Base-by-base conservation (phyloP, 2,329 filamentous ascomycete species). In the Ilyonectria robusta region DNA sequence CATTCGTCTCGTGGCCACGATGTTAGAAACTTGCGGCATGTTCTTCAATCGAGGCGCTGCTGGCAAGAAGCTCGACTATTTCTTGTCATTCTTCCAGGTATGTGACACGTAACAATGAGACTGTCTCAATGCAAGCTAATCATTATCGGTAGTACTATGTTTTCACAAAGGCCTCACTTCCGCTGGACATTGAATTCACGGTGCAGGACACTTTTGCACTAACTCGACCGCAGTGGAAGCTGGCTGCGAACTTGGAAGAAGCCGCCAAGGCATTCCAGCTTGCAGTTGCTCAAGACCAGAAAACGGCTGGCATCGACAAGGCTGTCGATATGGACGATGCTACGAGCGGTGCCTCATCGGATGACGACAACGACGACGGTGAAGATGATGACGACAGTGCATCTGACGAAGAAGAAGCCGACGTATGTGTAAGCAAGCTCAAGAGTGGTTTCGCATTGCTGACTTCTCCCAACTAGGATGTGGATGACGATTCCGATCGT, bases 31-130 rank as follows among this genome's bases (percentile, higher is more conserved):
- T 1, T 98, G 95, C 72, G 96, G 97, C 61, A 92, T 97, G 80
- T 99, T 95, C 83, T 99, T 98, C 76, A 96, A 96, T 80, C 92
- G 95, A 75, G 96, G 97, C 8, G 91, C 92, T 48, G 93, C 95
- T 2, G 97, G 95, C 80, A 98, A 98, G 85, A 99, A 98, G 82
- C 88, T 99, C 10, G 96, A 99, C 77, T 98, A 97, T 80, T 99
- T 98, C 81, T 85, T 99, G 67, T 95, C 93, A 0, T 98, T 98
- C 81, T 94, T 99, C 75, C 95, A 97, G 85, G 90, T 92, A 78
- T 56, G 47, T 19, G 5, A 4, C 37, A 48, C 10, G 6, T 11
- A 17, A 11, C 33, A 13, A 19, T 7, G 13, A n/a, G 4, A n/a
- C 17, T 13, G 3, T 11, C 8, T 2, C 9, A 0, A 6, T 6